Evolutionary conservation across 176 grass and related monocot genomes (phyloP).

Genomic region (Carex scoparia): DNA sequence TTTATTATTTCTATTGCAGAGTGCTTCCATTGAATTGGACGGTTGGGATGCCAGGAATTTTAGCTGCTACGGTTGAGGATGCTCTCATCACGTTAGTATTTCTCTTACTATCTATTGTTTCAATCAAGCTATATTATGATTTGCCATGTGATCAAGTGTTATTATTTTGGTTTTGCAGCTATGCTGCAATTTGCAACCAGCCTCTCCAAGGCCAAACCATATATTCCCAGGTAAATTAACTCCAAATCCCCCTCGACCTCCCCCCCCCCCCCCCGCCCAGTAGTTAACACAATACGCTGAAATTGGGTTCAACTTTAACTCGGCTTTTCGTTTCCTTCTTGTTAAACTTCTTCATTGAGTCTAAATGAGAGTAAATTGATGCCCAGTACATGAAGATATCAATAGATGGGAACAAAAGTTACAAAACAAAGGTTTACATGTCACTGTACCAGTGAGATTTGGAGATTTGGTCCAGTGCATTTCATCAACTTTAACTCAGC

Average conservation of each 20-base stretch:
- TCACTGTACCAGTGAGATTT: background rate
- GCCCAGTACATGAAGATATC: background rate
- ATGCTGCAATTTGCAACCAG: conserved; percentile 57
- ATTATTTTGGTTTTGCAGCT: conserved; percentile 32
- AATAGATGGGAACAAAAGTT: background rate
- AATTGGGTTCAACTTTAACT: background rate
- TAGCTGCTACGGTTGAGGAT: conserved; percentile 78
- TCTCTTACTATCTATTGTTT: background rate
- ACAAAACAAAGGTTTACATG: background rate
- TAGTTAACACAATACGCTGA: background rate
- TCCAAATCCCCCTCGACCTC: background rate
- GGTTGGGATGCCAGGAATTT: conserved; percentile 78
- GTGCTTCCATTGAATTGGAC: conserved; percentile 93
- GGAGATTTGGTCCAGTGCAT: background rate
- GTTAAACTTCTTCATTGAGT: background rate
- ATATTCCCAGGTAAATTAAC: conserved; percentile 27
- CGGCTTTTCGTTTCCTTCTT: background rate
- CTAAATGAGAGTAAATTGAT: background rate
- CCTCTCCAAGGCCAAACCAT: conserved; percentile 2
- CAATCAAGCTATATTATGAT: background rate
- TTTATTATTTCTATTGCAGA: conserved; percentile 31
- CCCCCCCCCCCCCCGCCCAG: background rate
- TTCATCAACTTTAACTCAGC: background rate
- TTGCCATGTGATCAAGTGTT: background rate
- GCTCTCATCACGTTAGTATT: conserved; percentile 56